Evolutionary conservation across 2,329 filamentous ascomycete species (phyloP), one percentile per base, ranked within the genome.

Genomic region (Curvularia lunata): DNA sequence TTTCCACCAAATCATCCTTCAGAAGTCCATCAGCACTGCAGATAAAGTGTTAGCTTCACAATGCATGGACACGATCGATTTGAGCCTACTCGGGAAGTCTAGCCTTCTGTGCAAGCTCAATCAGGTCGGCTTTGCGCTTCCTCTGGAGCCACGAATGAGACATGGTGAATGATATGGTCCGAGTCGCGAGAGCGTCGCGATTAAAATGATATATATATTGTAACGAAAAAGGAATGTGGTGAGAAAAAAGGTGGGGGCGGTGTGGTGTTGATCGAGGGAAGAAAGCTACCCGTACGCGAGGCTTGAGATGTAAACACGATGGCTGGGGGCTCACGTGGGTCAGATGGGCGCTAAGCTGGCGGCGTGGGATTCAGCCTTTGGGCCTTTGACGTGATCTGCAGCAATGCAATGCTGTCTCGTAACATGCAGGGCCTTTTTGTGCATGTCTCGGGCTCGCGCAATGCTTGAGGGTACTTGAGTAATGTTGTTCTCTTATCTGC

Each of bases 91-190:
- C 85, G 73, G 86, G 83, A 53, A 94, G 81, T 57, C 89, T 89
- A 61, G 90, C 84, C 46, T 83, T 80, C 65, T 91, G 85, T 58
- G 91, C 91, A 61, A 96, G 83, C 62, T 91, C 88, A 68, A 86
- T 77, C 55, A 97, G 85, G 64, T 94, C 91, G 68, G 83, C 84
- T 84, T 96, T 96, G 81, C 90, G 89, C 84, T 95, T 90, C 76
- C 85, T 84, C 77, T 88, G 85, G 75, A 97, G 84, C 86, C 90
- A 96, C 68, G 87, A 86, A 61, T 87, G 62, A 45, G 74, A 86
- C 88, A 91, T 91, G 69, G 75, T 84, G 68, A 61, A 59, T 71
- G 69, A 62, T 69, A 75, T 66, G 49, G 56, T 71, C 70, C 63
- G 65, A 64, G 77, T 83, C 81, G 81, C 81, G 79, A 74, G 73